Base-by-base conservation (phyloP, 768 basidiomycete genomes). In the Naganishia vaughanmartiniae region DNA sequence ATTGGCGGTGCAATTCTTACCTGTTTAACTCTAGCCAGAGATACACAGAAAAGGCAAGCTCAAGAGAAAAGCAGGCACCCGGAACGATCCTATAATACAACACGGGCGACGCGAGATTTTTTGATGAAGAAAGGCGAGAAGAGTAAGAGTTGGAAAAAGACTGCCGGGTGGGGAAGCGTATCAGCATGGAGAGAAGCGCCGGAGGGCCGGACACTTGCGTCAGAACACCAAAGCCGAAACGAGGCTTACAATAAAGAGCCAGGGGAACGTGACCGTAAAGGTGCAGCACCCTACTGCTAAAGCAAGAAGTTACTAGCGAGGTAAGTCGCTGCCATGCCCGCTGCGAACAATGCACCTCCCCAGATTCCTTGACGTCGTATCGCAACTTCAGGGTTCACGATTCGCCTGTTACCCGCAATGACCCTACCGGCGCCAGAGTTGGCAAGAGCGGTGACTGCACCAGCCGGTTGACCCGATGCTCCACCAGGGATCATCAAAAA, bases 341-440 rank as follows among this genome's bases (percentile, higher is more conserved):
- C 69, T 12, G 28, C 48, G 14, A 70, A 31, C n/a, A 45, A 28
- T 19, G 54, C 36, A 11, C 60, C 60, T 10, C 69, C 69, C 69
- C 69, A 70, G 6, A 56, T 31, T 9, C 33, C 45, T 51, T 70
- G 69, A 12, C 60, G 28, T 34, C 53, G 45, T 24, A 28, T 53
- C 34, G 69, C 69, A 19, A 15, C 60, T 31, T 70, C 69, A n/a
- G 69, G 69, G 26, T 65, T 65, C 14, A 70, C 69, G 48, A 70
- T 36, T n/a, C 69, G 58, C 24, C 36, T 53, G 51, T 70, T 70
- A 24, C 69, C 69, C 14, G 58, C 58, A 19, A 70, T 70, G 1
- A 65, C 58, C 11, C 69, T 42, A 2, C 53, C 53, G 7, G 54
- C 54, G 21, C 54, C 54, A n/a, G 39, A 54, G 31, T 54, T 55